Evolutionary conservation across 75 land plant genomes (phyloP).

Genomic region (Chamaecyparis obtusa): DNA sequence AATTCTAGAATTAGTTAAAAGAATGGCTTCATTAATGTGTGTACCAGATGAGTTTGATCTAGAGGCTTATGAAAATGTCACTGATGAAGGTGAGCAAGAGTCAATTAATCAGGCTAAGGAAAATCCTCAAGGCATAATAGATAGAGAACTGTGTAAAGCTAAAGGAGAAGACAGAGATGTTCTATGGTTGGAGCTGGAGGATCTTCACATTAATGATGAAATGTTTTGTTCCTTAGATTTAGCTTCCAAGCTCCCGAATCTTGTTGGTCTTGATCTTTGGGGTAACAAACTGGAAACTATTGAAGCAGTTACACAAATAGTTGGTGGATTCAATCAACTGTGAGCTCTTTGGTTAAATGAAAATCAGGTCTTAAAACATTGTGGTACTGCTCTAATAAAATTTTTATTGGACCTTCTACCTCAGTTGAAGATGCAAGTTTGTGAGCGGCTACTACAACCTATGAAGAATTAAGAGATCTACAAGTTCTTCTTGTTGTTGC

Average conservation of each 20-base stretch:
- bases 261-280: constrained; percentile 81
- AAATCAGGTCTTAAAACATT: constrained; percentile 54
- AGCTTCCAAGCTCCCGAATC: constrained; percentile 64
- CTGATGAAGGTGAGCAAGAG: constrained; percentile 15
- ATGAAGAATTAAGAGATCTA: too few relatives aligned
- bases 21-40: constrained; percentile 93
- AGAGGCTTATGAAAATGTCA: constrained; percentile 12
- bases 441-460: too few relatives aligned
- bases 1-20: constrained; percentile 74
- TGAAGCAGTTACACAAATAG: constrained; percentile 45
- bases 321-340: constrained; percentile 47
- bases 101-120: constrained; percentile 9
- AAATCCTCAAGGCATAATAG: constrained; percentile 26
- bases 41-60: constrained; percentile 43
- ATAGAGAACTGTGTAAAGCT: constrained; percentile 37
- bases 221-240: constrained; percentile 58
- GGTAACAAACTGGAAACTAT: constrained; percentile 77
- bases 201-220: constrained; percentile 70
- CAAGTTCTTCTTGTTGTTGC: too few relatives aligned
- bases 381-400: too few relatives aligned
- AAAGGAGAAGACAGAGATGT: constrained; percentile 36
- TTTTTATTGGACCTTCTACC: too few relatives aligned
- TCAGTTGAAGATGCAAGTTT: too few relatives aligned
- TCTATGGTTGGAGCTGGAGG: constrained; percentile 92
- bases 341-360: constrained; percentile 92